Base-by-base conservation (phyloP, 2,329 filamentous ascomycete species). In the Xylariaceae sp. region DNA sequence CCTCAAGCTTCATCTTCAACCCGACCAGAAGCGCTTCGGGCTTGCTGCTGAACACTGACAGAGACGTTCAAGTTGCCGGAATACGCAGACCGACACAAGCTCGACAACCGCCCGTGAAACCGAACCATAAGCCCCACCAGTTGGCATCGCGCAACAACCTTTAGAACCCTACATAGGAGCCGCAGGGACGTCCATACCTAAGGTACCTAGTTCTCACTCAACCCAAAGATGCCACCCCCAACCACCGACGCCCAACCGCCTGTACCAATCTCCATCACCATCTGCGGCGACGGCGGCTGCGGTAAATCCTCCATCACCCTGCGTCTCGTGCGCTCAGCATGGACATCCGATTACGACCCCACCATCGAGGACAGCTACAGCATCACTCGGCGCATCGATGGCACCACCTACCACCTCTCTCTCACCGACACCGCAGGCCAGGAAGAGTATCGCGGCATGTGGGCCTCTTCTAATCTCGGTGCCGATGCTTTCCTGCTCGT, bases 401-500 rank as follows among this genome's bases (percentile, higher is more conserved):
- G 89, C 65, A 79, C 93, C 48, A 84, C 83, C 46, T 93, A 92
- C 77, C 87, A 89, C 69, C 83, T 94, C 34, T 79, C 81, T 45
- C 80, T 94, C 45, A 93, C 88, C 54, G 89, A 94, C 75, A 93
- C 89, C 1, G 89, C 89, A 22, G 89, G 89, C n/a, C 89, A 94
- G 70, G 89, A 94, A 73, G 89, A 94, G 73, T 94, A 94, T 74
- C 86, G 89, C 60, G 86, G 88, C 62, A 89, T 94, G 77, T 94
- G 89, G 89, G 88, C 88, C 1, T 80, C 84, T 33, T 86, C 85
- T 19, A 93, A 92, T 69, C 81, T 93, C 14, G 80, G 83, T 66
- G 87, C 87, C 56, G 89, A 94, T 68, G 89, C 89, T 57, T 94
- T 93, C 73, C 78, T 94, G 18, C 81, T 94, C 63, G 89, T 94